phyloP scores from a whole-genome alignment of 495 filamentous ascomycete species.

The Hyphodiscus hymeniophilus region DNA sequence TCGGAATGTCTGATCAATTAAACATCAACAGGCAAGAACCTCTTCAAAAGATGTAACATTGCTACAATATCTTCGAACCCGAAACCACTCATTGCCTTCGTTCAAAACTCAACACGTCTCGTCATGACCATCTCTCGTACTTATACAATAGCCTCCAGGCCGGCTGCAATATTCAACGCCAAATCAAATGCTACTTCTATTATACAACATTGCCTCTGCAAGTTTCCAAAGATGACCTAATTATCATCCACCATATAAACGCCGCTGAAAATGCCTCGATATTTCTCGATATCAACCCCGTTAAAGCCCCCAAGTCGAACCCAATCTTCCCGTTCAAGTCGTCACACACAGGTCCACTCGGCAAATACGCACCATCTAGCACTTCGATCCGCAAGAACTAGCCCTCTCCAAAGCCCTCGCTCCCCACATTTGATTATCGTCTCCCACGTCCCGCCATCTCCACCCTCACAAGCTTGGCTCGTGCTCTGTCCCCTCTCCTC shows the following conservation, averaged over 20 bases:
- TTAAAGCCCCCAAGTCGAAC: no score
- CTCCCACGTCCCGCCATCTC: constrained; percentile 85
- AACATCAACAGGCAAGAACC: no score
- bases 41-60: no score
- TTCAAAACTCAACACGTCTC: background rate
- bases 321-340: background rate
- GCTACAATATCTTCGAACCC: no score
- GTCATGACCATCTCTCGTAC: background rate
- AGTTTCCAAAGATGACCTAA: no score
- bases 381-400: constrained; percentile 91
- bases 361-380: constrained; percentile 98
- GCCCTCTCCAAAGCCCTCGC: constrained; percentile 78
- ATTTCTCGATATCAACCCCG: no score
- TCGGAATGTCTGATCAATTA: no score
- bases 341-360: constrained; percentile 67
- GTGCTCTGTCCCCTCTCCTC: constrained; percentile 52
- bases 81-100: no score
- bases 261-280: constrained; percentile 17
- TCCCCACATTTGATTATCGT: constrained; percentile 97
- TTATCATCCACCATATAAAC: constrained; percentile 2
- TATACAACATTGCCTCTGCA: constrained; percentile 2
- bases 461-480: constrained; percentile 37
- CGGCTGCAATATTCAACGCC: constrained; percentile 1
- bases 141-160: constrained; percentile 1
- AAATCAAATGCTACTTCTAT: constrained; percentile 8